Base-by-base conservation (phyloP, 768 basidiomycete species). In the Naganishia vaughanmartiniae region DNA sequence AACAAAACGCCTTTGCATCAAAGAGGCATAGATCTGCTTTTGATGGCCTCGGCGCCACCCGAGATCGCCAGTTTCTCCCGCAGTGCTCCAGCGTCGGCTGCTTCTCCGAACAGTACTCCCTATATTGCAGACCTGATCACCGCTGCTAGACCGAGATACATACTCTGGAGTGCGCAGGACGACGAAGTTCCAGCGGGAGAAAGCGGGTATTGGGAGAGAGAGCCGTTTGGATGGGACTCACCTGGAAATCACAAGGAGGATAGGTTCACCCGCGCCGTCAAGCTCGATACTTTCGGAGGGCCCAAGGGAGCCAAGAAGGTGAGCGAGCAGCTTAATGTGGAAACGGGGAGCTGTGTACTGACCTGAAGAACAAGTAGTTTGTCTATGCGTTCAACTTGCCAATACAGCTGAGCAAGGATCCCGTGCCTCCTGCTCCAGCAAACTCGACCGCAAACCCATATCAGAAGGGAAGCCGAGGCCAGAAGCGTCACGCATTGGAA, bases 311-410 rank as follows among this genome's bases (percentile, higher is more conserved):
- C 24, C 14, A 63, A 63, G 28, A 63, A 69, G 28, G 68, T 48
- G 12, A 57, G 39, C 45, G 28, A 24, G 9, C 19, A 26, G 19
- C 26, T 19, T 19, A 19, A 33, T 28, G n/a, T n/a, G 10, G 7
- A 58, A 67, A 21, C 42, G 15, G 3, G 1, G 1, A 2, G 11
- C n/a, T 4, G 31, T 12, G 12, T 28, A 36, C 21, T 36, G 6
- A 58, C n/a, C 34, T 0, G 14, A 34, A 33, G 31, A 39, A 5
- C 66, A 17, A 36, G 39, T 42, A 97, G 94, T 97, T 92, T 90
- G 97, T 96, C 83, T 99, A 99, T 82, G 96, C 96, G 1, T 98
- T 97, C 81, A 88, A 87, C 30, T 90, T 99, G 65, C 81, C 86
- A 0, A 87, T 91, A 83, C 78, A 28, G 72, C 72, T 17, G 79